Conservation (phyloP, 2,329 filamentous ascomycete genomes). For the Colletotrichum sp. region DNA sequence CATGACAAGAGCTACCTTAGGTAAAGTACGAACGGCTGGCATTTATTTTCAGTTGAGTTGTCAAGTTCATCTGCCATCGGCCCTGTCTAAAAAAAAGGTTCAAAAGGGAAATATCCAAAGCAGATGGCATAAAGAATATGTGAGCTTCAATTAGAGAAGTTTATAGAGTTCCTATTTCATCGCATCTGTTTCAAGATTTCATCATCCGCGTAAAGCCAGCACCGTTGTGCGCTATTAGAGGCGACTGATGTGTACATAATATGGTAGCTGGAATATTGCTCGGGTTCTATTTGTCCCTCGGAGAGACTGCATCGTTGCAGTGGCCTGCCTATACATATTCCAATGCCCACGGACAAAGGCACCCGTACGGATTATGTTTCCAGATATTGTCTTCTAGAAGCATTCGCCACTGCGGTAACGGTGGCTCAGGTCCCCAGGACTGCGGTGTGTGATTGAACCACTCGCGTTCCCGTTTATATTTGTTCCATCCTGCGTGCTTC, state of each 20-base stretch:
- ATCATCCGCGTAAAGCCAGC: too few species aligned
- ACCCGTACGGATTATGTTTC: rapidly evolving
- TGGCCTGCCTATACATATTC: too few species aligned
- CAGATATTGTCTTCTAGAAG: neutral
- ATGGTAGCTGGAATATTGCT: too few species aligned
- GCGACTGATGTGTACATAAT: too few species aligned
- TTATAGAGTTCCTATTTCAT: too few species aligned
- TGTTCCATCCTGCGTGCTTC: neutral
- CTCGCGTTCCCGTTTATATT: neutral
- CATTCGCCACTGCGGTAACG: neutral
- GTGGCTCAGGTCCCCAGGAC: neutral
- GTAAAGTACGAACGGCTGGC: neutral
- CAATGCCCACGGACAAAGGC: too few species aligned
- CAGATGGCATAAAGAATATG: too few species aligned
- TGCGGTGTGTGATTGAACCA: neutral
- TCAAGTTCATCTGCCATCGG: neutral
- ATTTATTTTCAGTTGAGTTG: neutral
- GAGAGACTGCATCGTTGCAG: rapidly evolving
- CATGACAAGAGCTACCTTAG: neutral
- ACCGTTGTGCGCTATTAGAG: too few species aligned
- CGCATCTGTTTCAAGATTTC: too few species aligned
- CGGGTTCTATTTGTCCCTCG: too few species aligned
- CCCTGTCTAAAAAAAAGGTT: rapidly evolving
- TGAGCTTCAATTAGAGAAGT: too few species aligned
- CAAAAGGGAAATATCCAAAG: too few species aligned